These are phyloP conservation scores for Clavispora fructus DNA, from an alignment of 805 yeast genomes.

Conservation along the genomic window DNA sequence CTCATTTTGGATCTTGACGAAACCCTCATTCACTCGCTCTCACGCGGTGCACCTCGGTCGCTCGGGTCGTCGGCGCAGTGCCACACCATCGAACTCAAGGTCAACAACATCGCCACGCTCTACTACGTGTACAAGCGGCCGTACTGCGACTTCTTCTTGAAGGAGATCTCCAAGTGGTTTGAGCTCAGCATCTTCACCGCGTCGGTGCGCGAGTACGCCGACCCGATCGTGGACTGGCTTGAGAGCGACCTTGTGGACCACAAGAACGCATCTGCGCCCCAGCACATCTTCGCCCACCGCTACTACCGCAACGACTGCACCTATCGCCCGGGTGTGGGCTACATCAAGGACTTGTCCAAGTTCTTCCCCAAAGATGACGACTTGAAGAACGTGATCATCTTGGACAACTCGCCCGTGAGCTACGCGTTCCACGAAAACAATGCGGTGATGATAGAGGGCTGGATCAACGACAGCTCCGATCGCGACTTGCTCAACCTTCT, in stretches of 20 bases:
- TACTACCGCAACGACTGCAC: conserved; percentile 79
- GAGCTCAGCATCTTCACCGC: conserved; percentile 91
- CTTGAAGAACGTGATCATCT: conserved; percentile 63
- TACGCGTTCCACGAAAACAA: conserved; percentile 79
- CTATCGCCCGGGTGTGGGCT: conserved; percentile 73
- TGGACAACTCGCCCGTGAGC: conserved; percentile 92
- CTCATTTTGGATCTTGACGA: conserved; percentile 89
- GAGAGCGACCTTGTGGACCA: conserved; percentile 51
- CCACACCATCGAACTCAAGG: conserved; percentile 73
- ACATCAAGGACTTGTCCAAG: conserved; percentile 49
- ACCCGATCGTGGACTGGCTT: conserved; percentile 90
- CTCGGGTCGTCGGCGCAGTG: conserved; percentile 32
- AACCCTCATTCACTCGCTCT: conserved; percentile 86
- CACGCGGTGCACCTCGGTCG: conserved; percentile 54
- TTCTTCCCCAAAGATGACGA: conserved; percentile 59
- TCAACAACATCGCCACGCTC: conserved; percentile 66
- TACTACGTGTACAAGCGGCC: conserved; percentile 93
- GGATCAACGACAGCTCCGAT: conserved; percentile 97
- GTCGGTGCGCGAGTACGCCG: conserved; percentile 90
- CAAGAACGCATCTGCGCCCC: conserved; percentile 6
- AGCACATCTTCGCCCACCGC: conserved; percentile 47
- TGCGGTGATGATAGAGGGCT: conserved; percentile 92
- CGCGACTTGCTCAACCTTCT: conserved; percentile 72
- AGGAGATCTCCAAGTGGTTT: conserved; percentile 79
- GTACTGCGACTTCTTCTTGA: conserved; percentile 77